phyloP scores from a whole-genome alignment of 225 moss, liverwort and hornwort genomes.

The Sphagnum tenellum region DNA sequence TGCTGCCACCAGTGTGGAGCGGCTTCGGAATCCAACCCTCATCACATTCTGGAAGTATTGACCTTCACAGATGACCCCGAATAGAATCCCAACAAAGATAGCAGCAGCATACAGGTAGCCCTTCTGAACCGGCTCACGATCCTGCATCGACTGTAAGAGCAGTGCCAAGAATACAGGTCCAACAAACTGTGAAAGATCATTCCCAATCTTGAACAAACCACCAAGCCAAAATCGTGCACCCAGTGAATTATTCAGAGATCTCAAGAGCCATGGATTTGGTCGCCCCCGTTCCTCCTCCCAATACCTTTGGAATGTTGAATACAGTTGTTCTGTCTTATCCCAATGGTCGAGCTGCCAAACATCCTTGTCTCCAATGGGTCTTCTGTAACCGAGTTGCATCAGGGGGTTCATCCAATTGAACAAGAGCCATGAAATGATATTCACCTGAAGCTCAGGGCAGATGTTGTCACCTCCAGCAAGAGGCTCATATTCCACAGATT shows the following conservation, averaged over 20 bases:
- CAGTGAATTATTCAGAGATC: slow-evolving; percentile 31
- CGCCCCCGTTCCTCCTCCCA: slow-evolving; percentile 43
- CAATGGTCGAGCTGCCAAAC: slow-evolving; percentile 18
- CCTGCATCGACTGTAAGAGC: slow-evolving; percentile 67
- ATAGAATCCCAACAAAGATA: slow-evolving; percentile 49
- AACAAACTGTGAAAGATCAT: slow-evolving; percentile 60
- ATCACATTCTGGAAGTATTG: slow-evolving; percentile 76
- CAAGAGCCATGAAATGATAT: slow-evolving; percentile 8
- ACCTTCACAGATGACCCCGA: slow-evolving; percentile 56
- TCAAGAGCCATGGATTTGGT: slow-evolving; percentile 44
- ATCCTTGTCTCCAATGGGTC: slow-evolving; percentile 23
- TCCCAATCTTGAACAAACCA: slow-evolving; percentile 56
- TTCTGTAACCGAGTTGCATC: slow-evolving; percentile 21
- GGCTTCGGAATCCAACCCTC: slow-evolving; percentile 59
- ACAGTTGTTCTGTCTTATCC: slow-evolving; percentile 25
- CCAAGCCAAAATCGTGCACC: slow-evolving; percentile 58
- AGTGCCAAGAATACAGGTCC: slow-evolving; percentile 45
- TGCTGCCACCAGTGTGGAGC: slow-evolving; percentile 45
- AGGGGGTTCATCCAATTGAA: slow-evolving; percentile 31
- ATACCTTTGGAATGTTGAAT: slow-evolving; percentile 17
- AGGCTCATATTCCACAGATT: slow-evolving; percentile 22
- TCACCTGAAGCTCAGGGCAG: slow-evolving; percentile 22
- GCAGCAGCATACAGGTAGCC: slow-evolving; percentile 42
- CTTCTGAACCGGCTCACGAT: slow-evolving; percentile 26
- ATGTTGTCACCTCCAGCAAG: slow-evolving; percentile 9